A percentile compares a stretch with the other conserved stretches of the same genome.
Evolutionary conservation across 2,329 filamentous ascomycete species (phyloP).

Genomic region (Cordyceps pruinosa): DNA sequence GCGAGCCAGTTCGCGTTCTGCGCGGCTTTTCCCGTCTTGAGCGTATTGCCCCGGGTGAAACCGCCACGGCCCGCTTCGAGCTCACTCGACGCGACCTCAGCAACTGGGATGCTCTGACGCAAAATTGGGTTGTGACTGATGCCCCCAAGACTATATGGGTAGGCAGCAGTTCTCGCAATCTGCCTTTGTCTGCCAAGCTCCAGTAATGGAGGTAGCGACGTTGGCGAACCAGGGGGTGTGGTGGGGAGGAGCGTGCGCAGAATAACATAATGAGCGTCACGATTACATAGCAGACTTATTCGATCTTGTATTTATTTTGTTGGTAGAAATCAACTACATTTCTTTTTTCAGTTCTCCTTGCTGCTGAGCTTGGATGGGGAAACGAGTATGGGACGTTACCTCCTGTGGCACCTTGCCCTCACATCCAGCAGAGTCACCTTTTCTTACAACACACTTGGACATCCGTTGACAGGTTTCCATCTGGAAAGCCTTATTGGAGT

Average conservation of each 20-base stretch:
- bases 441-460: no score
- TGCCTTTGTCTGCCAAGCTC: constrained; percentile 37
- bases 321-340: background rate
- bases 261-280: constrained; percentile 8
- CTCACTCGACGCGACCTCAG: constrained; percentile 75
- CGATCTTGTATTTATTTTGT: constrained; percentile 7
- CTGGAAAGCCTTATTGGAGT: background rate
- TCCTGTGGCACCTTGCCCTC: no score
- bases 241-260: background rate
- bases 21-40: constrained; percentile 73
- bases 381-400: no score
- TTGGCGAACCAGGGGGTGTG: background rate
- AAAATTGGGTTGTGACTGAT: constrained; percentile 71
- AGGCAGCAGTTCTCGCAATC: constrained; percentile 48
- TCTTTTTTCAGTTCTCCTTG: background rate
- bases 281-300: constrained; percentile 4
- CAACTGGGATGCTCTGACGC: constrained; percentile 73
- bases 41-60: constrained; percentile 62
- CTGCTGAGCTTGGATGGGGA: no score
- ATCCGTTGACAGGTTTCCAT: background rate
- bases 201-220: background rate
- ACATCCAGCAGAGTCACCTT: no score
- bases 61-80: constrained; percentile 57
- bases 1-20: constrained; percentile 60
- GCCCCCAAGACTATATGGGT: constrained; percentile 48